Conservation (phyloP, 2,329 filamentous ascomycete species). For the Domatiomyces globalis region DNA sequence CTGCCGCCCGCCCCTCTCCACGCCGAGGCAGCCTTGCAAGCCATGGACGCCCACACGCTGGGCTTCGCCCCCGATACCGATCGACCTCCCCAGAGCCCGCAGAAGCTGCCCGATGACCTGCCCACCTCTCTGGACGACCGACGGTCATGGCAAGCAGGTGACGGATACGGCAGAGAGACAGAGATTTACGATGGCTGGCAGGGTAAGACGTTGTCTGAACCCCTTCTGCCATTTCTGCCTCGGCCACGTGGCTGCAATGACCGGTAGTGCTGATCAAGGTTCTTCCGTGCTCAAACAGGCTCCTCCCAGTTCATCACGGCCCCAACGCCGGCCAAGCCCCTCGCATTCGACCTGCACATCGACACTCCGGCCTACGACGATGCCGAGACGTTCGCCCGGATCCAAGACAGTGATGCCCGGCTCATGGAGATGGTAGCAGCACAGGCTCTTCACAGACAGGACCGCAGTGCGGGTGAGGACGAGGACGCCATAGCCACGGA, state of each 20-base stretch:
- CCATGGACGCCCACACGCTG: slow-evolving; percentile 2
- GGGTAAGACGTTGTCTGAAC: slow-evolving; percentile 42
- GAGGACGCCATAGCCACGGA: slow-evolving; percentile 67
- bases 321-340: slow-evolving; percentile 67
- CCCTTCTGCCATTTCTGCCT: slow-evolving; percentile 1
- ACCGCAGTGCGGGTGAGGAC: slow-evolving; percentile 46
- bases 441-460: slow-evolving; percentile 69
- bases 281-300: slow-evolving; percentile 38
- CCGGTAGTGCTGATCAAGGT: background rate
- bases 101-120: slow-evolving; percentile 61
- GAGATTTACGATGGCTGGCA: slow-evolving; percentile 99
- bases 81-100: slow-evolving; percentile 5
- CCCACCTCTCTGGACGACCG: slow-evolving; percentile 87
- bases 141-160: slow-evolving; percentile 43
- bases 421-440: slow-evolving; percentile 93
- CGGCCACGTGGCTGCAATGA: slow-evolving; percentile 3
- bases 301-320: slow-evolving; percentile 91
- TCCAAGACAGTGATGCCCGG: slow-evolving; percentile 68
- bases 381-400: slow-evolving; percentile 40
- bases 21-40: background rate
- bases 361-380: slow-evolving; percentile 64
- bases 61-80: background rate
- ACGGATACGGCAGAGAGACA: slow-evolving; percentile 51
- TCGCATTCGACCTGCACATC: slow-evolving; percentile 73
- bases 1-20: background rate